phyloP scores from a whole-genome alignment of 176 grass and related monocot species.

The Oryza glaberrima region DNA sequence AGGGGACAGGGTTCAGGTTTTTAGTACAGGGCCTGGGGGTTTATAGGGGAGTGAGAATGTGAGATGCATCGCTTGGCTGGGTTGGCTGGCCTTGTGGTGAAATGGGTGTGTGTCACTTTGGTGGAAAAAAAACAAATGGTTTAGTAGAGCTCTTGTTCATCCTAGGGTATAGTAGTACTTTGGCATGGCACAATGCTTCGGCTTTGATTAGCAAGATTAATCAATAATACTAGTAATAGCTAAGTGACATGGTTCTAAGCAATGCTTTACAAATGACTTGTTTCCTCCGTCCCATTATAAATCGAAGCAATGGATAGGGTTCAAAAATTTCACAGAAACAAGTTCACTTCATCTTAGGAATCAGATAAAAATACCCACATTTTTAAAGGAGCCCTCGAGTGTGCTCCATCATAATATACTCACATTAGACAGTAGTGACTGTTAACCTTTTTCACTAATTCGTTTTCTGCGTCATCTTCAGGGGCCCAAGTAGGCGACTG shows the following conservation, averaged over 20 bases:
- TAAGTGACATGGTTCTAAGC: neutral
- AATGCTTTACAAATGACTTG: neutral
- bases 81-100: conserved; percentile 41
- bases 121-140: conserved; percentile 68
- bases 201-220: neutral
- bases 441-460: neutral
- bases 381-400: neutral
- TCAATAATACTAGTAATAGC: neutral
- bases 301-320: too few relatives aligned
- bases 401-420: neutral
- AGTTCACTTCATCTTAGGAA: neutral
- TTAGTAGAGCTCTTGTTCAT: conserved; percentile 46
- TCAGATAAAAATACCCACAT: neutral
- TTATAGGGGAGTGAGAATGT: neutral
- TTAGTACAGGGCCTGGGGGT: conserved; percentile 11
- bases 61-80: neutral
- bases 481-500: neutral
- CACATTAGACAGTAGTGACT: neutral
- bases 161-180: neutral
- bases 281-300: too few relatives aligned
- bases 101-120: conserved; percentile 43
- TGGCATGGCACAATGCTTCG: neutral
- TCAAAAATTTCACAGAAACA: neutral
- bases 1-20: conserved; percentile 11
- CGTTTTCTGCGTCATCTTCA: too few relatives aligned